These are phyloP conservation scores for Ascochyta fabae DNA, from an alignment of 2,329 filamentous ascomycete genomes.

Conservation along the genomic window DNA sequence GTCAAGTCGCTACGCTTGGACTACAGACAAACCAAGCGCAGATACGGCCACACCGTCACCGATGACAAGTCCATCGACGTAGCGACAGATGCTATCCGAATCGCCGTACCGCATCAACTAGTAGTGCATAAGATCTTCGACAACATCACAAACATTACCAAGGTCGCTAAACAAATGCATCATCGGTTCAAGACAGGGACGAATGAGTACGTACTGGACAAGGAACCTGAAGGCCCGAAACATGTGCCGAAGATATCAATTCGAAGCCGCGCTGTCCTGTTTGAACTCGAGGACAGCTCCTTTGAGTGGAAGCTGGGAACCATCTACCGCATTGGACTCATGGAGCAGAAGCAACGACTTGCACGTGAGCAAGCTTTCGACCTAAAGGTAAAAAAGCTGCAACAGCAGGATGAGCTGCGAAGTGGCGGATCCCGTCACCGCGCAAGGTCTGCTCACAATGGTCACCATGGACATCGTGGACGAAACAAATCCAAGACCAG, in stretches of 20 bases:
- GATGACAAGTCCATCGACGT: constrained; percentile 86
- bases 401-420: constrained; percentile 63
- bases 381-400: constrained; percentile 84
- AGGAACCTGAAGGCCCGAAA: constrained; percentile 85
- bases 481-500: constrained; percentile 46
- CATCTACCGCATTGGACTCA: constrained; percentile 87
- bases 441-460: constrained; percentile 58
- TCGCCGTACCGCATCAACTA: constrained; percentile 90
- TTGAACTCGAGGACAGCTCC: constrained; percentile 92
- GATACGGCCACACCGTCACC: constrained; percentile 65
- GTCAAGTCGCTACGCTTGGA: constrained; percentile 83
- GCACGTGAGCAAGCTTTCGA: constrained; percentile 90
- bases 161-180: constrained; percentile 88
- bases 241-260: constrained; percentile 84
- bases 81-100: constrained; percentile 80
- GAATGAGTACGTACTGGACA: constrained; percentile 86
- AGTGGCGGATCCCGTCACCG: constrained; percentile 57
- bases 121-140: constrained; percentile 91
- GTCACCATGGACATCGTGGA: constrained; percentile 41
- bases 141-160: constrained; percentile 86
- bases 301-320: constrained; percentile 97
- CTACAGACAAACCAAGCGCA: constrained; percentile 76
- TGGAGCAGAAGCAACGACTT: constrained; percentile 88
- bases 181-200: constrained; percentile 88
- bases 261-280: constrained; percentile 79